Base-by-base conservation (phyloP, 2,329 filamentous ascomycete species). In the Chrysosporium queenslandicum region DNA sequence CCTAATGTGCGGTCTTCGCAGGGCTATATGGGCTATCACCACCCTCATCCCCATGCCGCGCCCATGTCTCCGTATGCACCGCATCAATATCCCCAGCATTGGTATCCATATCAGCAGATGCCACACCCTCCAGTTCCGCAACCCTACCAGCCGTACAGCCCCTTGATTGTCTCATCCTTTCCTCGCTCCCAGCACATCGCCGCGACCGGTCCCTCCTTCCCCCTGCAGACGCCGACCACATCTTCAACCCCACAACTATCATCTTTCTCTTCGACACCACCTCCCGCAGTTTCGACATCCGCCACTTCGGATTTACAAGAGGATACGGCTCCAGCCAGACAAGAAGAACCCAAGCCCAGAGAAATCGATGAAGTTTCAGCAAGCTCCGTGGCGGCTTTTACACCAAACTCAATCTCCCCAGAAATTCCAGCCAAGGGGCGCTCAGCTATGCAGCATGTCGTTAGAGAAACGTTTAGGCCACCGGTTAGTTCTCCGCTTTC, bases 1-100 rank as follows among this genome's bases (percentile, higher is more conserved):
- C 72, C 75, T 29, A 77, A 75, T 59, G 76, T 82, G 67, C 71
- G 71, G 53, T 74, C 78, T 53, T 77, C 78, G 56, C 79, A 78
- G 53, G 79, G 71, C 46, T 80, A 85, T 61, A 81, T 80, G 74
- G 62, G 68, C 60, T 69, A 72, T 59, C 75, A 65, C 73, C 80
- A 53, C 70, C 82, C 56, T 75, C 81, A 37, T 37, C 14, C 69
- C 76, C 57, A 57, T 27, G 49, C 51, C 71, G 77, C 63, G 69
- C 79, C 64, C 63, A 70, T 61, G 61, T 70, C 62, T 66, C 74
- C 64, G 64, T 74, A 63, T 63, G 68, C 59, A 62, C 73, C 58
- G 59, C 70, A 68, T 64, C 74, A 67, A 59, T 74, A 71, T 56
- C 39, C 61, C 56, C 68, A 59, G 60, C 72, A 65, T 62, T 75